These are phyloP conservation scores for Brassica incana DNA, from an alignment of 345 rosid species.

Conservation along the genomic window DNA sequence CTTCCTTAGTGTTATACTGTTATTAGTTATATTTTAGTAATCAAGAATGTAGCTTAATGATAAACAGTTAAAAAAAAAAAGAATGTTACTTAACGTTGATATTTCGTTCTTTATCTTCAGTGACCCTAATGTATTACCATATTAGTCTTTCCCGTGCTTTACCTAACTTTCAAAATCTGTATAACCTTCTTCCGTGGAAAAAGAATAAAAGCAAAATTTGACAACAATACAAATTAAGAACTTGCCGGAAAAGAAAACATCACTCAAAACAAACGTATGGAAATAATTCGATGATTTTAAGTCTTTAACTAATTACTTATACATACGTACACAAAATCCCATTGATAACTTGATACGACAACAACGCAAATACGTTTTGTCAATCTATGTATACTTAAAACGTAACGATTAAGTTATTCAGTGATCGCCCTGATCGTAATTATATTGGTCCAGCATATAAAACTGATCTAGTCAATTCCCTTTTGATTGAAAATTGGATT, in stretches of 20 bases:
- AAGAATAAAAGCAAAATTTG: background rate
- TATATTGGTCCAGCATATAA: slow-evolving; percentile 1
- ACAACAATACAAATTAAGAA: background rate
- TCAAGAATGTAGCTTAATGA: background rate
- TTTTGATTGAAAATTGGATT: background rate
- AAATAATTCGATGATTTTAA: background rate
- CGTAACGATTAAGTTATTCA: background rate
- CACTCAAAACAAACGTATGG: background rate
- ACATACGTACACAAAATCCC: background rate
- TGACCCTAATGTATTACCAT: background rate
- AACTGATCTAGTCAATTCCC: slow-evolving; percentile 5
- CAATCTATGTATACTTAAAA: background rate
- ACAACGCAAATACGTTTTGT: background rate
- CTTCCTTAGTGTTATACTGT: background rate
- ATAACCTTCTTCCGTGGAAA: background rate
- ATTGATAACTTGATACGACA: background rate
- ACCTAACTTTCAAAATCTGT: background rate
- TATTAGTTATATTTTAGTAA: background rate
- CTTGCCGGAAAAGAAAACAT: background rate
- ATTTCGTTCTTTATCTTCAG: background rate
- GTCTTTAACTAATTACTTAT: background rate
- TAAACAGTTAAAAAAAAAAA: background rate
- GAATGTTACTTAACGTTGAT: background rate
- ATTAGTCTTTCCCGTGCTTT: background rate
- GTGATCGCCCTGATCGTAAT: background rate